Evolutionary conservation across 805 yeast species (phyloP).

Genomic region (Barnettozyma wickerhamii): DNA sequence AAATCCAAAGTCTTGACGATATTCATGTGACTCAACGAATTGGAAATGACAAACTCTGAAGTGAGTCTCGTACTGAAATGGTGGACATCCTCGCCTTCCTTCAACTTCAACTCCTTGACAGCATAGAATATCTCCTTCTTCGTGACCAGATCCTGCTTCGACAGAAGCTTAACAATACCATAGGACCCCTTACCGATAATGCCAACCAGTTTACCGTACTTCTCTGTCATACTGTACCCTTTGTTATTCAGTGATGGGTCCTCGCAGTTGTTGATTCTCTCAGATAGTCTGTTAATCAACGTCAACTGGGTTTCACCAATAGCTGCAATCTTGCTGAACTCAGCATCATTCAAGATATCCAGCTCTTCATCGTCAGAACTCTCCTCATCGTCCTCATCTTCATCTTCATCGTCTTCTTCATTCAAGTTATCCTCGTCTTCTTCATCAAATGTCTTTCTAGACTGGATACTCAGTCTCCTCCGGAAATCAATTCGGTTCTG

Average conservation of each 20-base stretch:
- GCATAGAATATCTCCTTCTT: conserved; percentile 82
- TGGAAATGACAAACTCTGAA: conserved; percentile 86
- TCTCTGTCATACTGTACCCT: conserved; percentile 35
- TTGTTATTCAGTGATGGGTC: conserved; percentile 15
- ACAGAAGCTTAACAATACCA: conserved; percentile 94
- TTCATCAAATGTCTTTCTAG: conserved; percentile 21
- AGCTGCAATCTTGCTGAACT: conserved; percentile 30
- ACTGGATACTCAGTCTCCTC: conserved; percentile 25
- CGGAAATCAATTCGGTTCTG: conserved; percentile 26
- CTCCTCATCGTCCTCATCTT: conserved; percentile 7
- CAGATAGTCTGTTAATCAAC: conserved; percentile 43
- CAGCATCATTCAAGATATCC: conserved; percentile 6
- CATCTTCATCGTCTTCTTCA: conserved; percentile 5
- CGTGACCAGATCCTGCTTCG: conserved; percentile 80
- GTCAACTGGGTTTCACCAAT: conserved; percentile 47
- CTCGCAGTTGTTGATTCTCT: conserved; percentile 38
- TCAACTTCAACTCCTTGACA: conserved; percentile 92
- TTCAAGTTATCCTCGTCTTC: conserved; percentile 12
- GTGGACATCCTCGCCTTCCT: conserved; percentile 93
- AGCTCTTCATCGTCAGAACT: conserved; percentile 5
- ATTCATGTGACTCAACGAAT: conserved; percentile 69
- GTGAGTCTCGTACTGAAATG: conserved; percentile 91
- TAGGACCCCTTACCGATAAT: conserved; percentile 93
- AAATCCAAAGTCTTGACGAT: conserved; percentile 76
- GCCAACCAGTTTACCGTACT: conserved; percentile 49